A percentile compares a stretch with the other conserved stretches of the same genome.
Conservation (phyloP, 2,329 filamentous ascomycete species). For the Cryoendolithus antarcticus region DNA sequence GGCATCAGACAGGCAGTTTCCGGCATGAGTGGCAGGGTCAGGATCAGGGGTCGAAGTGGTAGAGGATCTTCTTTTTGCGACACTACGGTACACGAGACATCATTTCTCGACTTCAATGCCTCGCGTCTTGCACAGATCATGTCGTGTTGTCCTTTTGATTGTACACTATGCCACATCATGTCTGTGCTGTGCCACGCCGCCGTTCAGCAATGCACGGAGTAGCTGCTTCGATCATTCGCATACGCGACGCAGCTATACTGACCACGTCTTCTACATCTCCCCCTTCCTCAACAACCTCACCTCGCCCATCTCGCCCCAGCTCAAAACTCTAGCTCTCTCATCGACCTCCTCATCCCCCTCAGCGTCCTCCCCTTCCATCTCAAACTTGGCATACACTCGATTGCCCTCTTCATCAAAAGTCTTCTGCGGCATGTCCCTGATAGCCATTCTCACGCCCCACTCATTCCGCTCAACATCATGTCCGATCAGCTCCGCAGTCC, state of each 20-base stretch:
- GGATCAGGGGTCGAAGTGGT: no score
- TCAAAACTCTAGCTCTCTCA: constrained; percentile 48
- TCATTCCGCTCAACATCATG: constrained; percentile 36
- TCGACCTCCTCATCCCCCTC: constrained; percentile 37
- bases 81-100: no score
- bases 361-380: constrained; percentile 50
- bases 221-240: no score
- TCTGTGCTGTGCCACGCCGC: constrained; percentile 48
- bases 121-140: constrained; percentile 57
- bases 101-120: constrained; percentile 30
- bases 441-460: constrained; percentile 48
- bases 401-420: constrained; percentile 58
- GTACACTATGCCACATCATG: no score
- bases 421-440: constrained; percentile 50
- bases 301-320: constrained; percentile 53
- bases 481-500: constrained; percentile 52
- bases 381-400: constrained; percentile 65
- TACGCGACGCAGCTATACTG: no score
- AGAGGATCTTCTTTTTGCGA: constrained; percentile 25
- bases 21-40: no score
- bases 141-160: constrained; percentile 43
- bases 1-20: no score
- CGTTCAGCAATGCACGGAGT: no score
- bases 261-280: neutral
- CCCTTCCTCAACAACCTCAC: constrained; percentile 40